Conservation (phyloP, 1,284 basidiomycete species). For the Cutaneotrichosporon cavernicola region DNA sequence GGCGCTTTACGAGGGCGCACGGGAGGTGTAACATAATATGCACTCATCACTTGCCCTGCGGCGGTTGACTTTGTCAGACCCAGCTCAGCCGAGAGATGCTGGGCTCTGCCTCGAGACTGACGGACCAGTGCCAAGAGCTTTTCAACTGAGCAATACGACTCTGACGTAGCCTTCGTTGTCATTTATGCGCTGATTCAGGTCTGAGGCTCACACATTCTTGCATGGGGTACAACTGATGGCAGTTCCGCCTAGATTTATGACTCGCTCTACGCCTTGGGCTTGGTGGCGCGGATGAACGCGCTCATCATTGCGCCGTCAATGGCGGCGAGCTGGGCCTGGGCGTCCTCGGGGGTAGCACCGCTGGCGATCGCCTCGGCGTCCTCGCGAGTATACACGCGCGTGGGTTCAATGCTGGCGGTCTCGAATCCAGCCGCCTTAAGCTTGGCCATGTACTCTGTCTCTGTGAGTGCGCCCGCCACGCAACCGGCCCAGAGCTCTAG, state of each 20-base stretch:
- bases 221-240: background rate
- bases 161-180: too few species aligned
- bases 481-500: constrained; percentile 29
- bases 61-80: too few species aligned
- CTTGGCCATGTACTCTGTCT: constrained; percentile 21
- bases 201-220: background rate
- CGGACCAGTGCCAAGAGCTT: too few species aligned
- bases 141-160: too few species aligned
- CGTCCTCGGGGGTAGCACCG: constrained; percentile 12
- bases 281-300: constrained; percentile 7
- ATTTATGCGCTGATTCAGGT: too few species aligned
- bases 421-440: constrained; percentile 21
- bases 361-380: constrained; percentile 23
- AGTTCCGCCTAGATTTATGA: background rate
- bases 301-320: constrained; percentile 7
- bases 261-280: background rate
- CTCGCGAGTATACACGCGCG: constrained; percentile 22
- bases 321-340: constrained; percentile 9
- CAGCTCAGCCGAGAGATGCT: too few species aligned
- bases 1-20: constrained; percentile 43
- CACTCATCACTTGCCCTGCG: background rate
- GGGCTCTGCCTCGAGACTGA: too few species aligned
- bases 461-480: constrained; percentile 24
- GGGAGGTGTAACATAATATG: constrained; percentile 29
- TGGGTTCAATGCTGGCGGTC: constrained; percentile 20